Conservation (phyloP, 257 asterid species). For the Rauvolfia tetraphylla region DNA sequence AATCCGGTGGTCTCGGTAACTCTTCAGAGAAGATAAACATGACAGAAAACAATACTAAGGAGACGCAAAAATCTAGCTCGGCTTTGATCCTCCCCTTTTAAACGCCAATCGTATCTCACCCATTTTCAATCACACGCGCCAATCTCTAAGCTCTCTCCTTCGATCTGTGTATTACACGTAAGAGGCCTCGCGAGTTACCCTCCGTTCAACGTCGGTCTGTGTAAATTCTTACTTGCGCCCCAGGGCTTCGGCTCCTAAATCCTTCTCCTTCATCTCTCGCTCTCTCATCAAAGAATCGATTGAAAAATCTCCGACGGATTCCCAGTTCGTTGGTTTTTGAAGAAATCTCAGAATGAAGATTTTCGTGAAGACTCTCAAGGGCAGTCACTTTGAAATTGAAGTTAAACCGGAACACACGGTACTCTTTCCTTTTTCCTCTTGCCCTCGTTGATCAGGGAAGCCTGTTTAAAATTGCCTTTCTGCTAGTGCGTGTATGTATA, state of each 20-base stretch:
- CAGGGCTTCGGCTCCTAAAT: slow-evolving; percentile 6
- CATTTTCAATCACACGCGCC: not conserved
- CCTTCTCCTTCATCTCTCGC: not conserved
- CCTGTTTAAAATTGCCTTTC: not conserved
- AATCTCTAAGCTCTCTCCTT: no score
- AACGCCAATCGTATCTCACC: not conserved
- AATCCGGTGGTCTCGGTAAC: not conserved
- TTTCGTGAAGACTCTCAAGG: slow-evolving; percentile 40
- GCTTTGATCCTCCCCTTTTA: not conserved
- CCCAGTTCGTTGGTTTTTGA: not conserved
- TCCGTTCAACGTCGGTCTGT: not conserved
- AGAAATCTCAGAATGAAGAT: slow-evolving; percentile 27
- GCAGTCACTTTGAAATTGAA: slow-evolving; percentile 34
- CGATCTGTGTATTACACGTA: not conserved
- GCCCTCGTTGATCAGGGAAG: not conserved
- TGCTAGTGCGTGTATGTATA: not conserved
- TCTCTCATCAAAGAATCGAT: not conserved
- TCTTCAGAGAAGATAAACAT: not conserved
- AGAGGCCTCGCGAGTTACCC: not conserved
- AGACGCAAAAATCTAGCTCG: slow-evolving; percentile 18
- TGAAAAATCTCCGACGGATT: slow-evolving; percentile 5
- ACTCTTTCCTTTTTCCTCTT: not conserved
- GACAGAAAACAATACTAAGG: not conserved
- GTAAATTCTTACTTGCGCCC: slow-evolving; percentile 10
- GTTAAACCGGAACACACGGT: slow-evolving; percentile 36